Base-by-base conservation (phyloP, 495 filamentous ascomycete genomes). In the Podospora australis region DNA sequence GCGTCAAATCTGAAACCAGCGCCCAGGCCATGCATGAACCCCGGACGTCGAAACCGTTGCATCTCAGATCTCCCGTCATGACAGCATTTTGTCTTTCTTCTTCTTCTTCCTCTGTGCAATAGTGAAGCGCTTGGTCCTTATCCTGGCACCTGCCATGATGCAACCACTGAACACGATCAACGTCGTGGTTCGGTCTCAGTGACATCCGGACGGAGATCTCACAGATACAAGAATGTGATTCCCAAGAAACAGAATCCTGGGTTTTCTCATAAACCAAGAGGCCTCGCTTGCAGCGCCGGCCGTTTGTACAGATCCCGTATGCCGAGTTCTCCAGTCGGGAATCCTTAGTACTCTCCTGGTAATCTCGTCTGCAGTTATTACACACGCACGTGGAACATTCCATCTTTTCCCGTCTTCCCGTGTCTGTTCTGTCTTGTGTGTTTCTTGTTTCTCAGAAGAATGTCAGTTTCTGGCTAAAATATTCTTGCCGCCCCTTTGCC, bases 351-450 rank as follows among this genome's bases (percentile, higher is more conserved):
- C 44, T 26, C 49, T 54, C 52, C 56, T 50, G 29, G 32, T 43
- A 55, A 57, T 61, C 49, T 61, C 58, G 55, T 39, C 54, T 46
- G 16, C 16, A 36, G 40, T 51, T 60, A 55, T 50, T 57, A 49
- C 28, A 25, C 24, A 22, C 24, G 11, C 42, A 22, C 24, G 11
- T 39, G 22, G 8, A 14, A 8, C 24, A 30, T 21, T 20, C 8
- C 11, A 22, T 46, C 17, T 21, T 44, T 9, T 46, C 28, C 8
- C 39, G 13, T 21, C n/a, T 5, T 26, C 19, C 6, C 22, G 6
- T 23, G 17, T n/a, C 23, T 16, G 10, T 25, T 36, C 20, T 46
- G 44, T 45, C 9, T 16, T 28, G 49, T 46, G 39, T 43, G 21
- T 42, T 42, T 43, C 40, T 43, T 24, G 21, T 43, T 43, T 43